Percentiles rank a stretch among this genome's conserved stretches.
phyloP scores from a whole-genome alignment of 2,329 filamentous ascomycete species.

The Cercospora sojina region DNA sequence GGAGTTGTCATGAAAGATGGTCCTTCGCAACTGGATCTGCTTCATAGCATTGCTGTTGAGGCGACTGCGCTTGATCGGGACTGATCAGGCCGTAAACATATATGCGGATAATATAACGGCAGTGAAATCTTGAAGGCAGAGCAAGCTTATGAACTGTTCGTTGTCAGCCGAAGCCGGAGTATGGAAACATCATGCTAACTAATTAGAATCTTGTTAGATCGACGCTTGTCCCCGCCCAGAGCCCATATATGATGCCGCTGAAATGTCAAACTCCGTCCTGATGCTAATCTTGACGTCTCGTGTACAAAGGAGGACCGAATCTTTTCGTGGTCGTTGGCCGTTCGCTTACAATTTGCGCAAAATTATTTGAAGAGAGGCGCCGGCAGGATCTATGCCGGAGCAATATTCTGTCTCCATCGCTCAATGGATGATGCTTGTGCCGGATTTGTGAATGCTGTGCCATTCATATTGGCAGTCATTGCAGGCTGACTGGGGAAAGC shows the following conservation, averaged over 20 bases:
- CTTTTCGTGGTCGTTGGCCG: not conserved
- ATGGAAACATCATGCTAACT: slow-evolving; percentile 1
- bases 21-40: too few species aligned
- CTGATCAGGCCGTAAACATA: not conserved
- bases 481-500: not conserved
- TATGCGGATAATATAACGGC: not conserved
- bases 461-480: not conserved
- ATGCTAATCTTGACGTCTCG: not conserved
- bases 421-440: slow-evolving; percentile 9
- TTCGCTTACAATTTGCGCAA: not conserved
- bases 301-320: not conserved
- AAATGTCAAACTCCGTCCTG: slow-evolving; percentile 1
- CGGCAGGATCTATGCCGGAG: not conserved
- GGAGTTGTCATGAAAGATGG: too few species aligned
- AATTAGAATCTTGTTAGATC: not conserved
- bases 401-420: slow-evolving; percentile 11
- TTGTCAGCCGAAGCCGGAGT: not conserved
- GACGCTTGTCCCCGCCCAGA: not conserved
- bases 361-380: not conserved
- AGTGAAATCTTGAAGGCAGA: not conserved
- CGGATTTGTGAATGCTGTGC: not conserved
- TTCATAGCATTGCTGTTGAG: too few species aligned
- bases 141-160: not conserved
- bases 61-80: too few species aligned
- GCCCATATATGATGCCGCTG: slow-evolving; percentile 4